Evolutionary conservation across 202 grass and related monocot species (phyloP), one percentile per base, ranked within the genome.

Genomic region (Saccharum hybrid): DNA sequence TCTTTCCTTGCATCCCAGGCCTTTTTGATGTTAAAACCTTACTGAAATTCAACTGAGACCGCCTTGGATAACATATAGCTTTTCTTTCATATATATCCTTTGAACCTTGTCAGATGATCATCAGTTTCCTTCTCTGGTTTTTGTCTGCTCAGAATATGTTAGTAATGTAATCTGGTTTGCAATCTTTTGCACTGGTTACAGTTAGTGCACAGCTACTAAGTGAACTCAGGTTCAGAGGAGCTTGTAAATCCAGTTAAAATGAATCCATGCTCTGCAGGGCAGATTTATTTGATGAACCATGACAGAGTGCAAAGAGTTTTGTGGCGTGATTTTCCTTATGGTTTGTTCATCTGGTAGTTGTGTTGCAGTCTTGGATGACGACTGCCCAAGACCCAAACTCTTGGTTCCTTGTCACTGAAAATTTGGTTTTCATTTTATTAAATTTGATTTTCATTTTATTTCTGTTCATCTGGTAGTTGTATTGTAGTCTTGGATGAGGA

Each of bases 1-100:
- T 82, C 21, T 64, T 87, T 33, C 14, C 33, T 31, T 63, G 10
- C 61, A 33, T 64, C 62, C 26, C 28, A 34, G 33, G 81, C 23
- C 8, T 65, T 82, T 61, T 72, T 71, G 14, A 82, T 70, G 70
- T 69, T 82, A 10, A 48, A 2, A 62, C 10, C 59, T 7, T 56
- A 26, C 10, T 28, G 59, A 28, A 62, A 62, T 62, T 62, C 12
- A 22, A 9, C 6, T 19, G 33, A 66, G 31, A 8, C 34, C 8
- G 37, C 66, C 66, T 68, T n/a, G 8, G 18, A 31, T 33, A 34
- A 41, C 22, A 21, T 19, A 19, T 41, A 68, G 36, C 8, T 42
- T 69, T 23, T 21, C 19, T n/a, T 22, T 12, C 10, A 6, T 21
- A 54, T 21, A 54, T 40, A n/a, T 39, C 66, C 38, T 7, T 43